A percentile compares a stretch with the other conserved stretches of the same genome.
Evolutionary conservation across 192 early-diverging fungal genomes (phyloP).

Genomic region (Entomortierella lignicola): DNA sequence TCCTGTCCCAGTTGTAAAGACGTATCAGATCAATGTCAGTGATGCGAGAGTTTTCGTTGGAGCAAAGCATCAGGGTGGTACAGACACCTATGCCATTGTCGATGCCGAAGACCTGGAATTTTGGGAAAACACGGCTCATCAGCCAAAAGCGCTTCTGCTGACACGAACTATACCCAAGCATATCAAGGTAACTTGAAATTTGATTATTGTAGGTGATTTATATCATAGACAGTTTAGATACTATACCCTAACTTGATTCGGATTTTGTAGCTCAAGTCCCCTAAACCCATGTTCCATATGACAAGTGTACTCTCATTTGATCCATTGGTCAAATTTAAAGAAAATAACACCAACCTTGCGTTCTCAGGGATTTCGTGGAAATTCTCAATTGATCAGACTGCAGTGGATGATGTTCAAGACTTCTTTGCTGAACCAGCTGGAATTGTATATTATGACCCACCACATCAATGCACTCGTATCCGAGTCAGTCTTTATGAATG

Average conservation of each 20-base stretch:
- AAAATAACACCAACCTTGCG: conserved; percentile 67
- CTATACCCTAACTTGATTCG: not conserved
- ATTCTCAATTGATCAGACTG: conserved; percentile 50
- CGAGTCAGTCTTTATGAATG: conserved; percentile 68
- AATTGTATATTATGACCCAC: conserved; percentile 39
- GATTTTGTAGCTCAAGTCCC: conserved; percentile 56
- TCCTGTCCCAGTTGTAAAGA: conserved; percentile 26
- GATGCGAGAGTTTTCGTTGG: conserved; percentile 64
- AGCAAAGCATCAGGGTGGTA: conserved; percentile 60
- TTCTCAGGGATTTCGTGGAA: conserved; percentile 63
- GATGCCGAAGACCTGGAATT: conserved; percentile 65
- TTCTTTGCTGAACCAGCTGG: conserved; percentile 71
- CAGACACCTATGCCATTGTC: conserved; percentile 59
- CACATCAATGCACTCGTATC: conserved; percentile 66
- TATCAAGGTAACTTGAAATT: conserved; percentile 49
- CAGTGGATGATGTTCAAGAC: conserved; percentile 62
- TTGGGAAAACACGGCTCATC: conserved; percentile 50
- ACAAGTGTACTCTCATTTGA: conserved; percentile 63
- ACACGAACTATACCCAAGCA: conserved; percentile 58
- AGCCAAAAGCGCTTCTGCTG: conserved; percentile 45
- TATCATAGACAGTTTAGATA: not conserved
- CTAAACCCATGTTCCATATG: conserved; percentile 69
- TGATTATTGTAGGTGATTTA: not conserved
- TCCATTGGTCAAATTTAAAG: conserved; percentile 63
- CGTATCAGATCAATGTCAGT: conserved; percentile 40